Base-by-base conservation (phyloP, 108 stramenopile species). In the Licmophora abbreviata region DNA sequence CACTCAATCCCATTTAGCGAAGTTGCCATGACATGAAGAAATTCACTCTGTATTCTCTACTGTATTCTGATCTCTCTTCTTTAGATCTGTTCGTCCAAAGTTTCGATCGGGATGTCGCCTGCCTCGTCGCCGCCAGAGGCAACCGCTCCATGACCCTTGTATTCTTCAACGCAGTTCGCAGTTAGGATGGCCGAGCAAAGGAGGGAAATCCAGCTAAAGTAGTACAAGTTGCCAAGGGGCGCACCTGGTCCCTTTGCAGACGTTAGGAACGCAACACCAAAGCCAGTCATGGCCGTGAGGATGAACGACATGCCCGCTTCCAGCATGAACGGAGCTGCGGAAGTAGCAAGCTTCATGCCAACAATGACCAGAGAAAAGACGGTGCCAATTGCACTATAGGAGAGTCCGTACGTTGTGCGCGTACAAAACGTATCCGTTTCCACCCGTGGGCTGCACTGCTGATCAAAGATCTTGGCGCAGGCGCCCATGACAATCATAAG, bases 151-250 rank as follows among this genome's bases (percentile, higher is more conserved):
- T 34, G 30, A 11, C 22, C 33, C 15, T 11, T 27, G 45, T 66
- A 70, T 30, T 68, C 68, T 29, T 75, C 69, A 34, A 58, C 62
- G 20, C 56, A 54, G 36, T 42, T 66, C 1, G 63, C 48, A 21
- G 61, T 18, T 18, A 75, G 29, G 46, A 64, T 12, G 46, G 67
- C 43, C 11, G 53, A 56, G 15, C 41, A 26, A 23, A 68, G 18
- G 42, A 80, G 58, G 29, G 62, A 56, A 29, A 77, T 66, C 88
- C 88, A 91, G 23, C 67, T 62, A 25, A 79, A 84, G 57, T 86
- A 91, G 59, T 84, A 91, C 11, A 91, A 51, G 59, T 91, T 91
- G 26, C 81, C 81, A 48, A 86, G 63, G 14, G 74, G 65, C 23
- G 71, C 51, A 21, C 84, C 88, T 0, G 84, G 88, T 18, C 81